Base-by-base conservation (phyloP, 78 protist species). In the Dictyostelium capitatum region DNA sequence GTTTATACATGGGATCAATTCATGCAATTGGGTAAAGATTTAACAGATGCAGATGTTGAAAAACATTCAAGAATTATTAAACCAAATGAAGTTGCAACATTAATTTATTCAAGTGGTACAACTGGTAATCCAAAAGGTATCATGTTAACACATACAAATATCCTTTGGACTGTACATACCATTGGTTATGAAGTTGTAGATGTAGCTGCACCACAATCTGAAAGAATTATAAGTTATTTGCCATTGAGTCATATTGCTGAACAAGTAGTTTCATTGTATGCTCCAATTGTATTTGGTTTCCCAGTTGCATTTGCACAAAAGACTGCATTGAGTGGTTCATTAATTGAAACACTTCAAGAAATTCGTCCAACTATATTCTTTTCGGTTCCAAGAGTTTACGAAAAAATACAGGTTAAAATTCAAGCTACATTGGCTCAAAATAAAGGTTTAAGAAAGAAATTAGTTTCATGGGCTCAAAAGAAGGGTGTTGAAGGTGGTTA, bases 301-400 rank as follows among this genome's bases (percentile, higher is more conserved):
- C 19, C 67, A 25, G 95, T 89, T 19, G 48, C 30, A n/a, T 96
- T 95, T 89, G 98, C 98, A 10, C 70, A 91, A 28, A 92, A 82
- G 73, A 43, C 79, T 82, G 98, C 92, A 15, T 83, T 96, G 20
- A 62, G 57, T 41, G 96, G 96, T 25, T 82, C 93, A 51, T 59
- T 96, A 10, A 69, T 51, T 20, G 79, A 91, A 25, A 72, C 96
- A 20, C 64, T 96, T 69, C 43, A n/a, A 30, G 97, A 89, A 41
- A 94, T 91, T 41, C 90, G 77, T 23, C 99, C 98, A 59, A 96
- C 98, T 17, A 20, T 96, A 7, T 92, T 96, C 94, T 78, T 78
- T 78, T 67, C 98, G 19, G 98, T 97, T 25, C 98, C 98, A 69
- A 84, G 99, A 28, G 98, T 98, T 65, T 97, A 98, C 98, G 99